Evolutionary conservation across 2,329 filamentous ascomycete genomes (phyloP).

Genomic region (Didymella pomorum): DNA sequence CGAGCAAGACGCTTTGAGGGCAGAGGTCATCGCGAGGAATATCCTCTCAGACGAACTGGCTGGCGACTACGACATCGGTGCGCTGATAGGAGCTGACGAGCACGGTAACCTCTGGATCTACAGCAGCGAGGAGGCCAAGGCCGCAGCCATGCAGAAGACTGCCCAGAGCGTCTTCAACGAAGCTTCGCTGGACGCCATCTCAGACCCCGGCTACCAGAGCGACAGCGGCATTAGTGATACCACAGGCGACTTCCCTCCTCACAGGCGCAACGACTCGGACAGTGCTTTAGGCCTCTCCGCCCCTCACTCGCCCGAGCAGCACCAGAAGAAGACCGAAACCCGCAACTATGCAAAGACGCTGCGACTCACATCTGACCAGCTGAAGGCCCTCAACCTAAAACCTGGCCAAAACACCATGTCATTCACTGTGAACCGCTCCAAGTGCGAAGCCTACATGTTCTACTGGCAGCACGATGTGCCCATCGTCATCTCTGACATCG

Average conservation of each 20-base stretch:
- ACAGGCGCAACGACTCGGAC: constrained; percentile 73
- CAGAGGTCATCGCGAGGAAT: constrained; percentile 91
- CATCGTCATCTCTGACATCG: constrained; percentile 97
- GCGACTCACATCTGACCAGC: constrained; percentile 90
- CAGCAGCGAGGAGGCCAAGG: constrained; percentile 94
- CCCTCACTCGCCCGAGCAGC: constrained; percentile 60
- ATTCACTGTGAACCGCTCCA: constrained; percentile 95
- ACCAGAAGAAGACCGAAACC: constrained; percentile 66
- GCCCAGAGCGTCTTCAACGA: constrained; percentile 62
- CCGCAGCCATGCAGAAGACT: constrained; percentile 76
- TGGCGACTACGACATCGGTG: constrained; percentile 94
- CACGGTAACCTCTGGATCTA: constrained; percentile 99
- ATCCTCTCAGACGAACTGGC: constrained; percentile 92
- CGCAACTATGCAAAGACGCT: constrained; percentile 97
- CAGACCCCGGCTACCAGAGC: constrained; percentile 94
- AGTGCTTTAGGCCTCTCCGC: constrained; percentile 72
- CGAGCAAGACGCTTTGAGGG: constrained; percentile 88
- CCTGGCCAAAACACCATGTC: constrained; percentile 91
- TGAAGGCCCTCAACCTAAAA: constrained; percentile 84
- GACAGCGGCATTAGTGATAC: constrained; percentile 74
- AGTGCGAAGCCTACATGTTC: constrained; percentile 91
- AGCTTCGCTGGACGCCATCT: constrained; percentile 74
- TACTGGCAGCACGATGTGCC: constrained; percentile 91
- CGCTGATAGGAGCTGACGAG: constrained; percentile 93
- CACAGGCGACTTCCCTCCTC: constrained; percentile 60